Evolutionary conservation across 1,284 basidiomycete genomes (phyloP).

Genomic region (Cerioporus squamosus): DNA sequence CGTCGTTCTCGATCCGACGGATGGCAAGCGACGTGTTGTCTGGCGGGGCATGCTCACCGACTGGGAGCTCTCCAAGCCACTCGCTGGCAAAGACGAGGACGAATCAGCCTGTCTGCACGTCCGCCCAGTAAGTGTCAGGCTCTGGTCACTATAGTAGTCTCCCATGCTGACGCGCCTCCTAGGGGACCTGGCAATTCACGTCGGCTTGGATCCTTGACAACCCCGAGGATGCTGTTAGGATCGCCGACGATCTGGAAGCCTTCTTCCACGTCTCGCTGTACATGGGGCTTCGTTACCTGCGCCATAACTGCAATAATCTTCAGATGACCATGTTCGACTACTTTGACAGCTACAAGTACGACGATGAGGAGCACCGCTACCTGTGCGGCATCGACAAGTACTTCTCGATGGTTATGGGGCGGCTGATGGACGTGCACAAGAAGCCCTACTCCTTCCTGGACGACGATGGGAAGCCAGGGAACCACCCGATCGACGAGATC

Average conservation of each 20-base stretch:
- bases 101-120: slow-evolving; percentile 7
- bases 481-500: neutral
- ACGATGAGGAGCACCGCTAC: neutral
- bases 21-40: neutral
- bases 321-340: slow-evolving; percentile 7
- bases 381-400: neutral
- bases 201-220: neutral
- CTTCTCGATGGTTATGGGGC: neutral
- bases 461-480: too few relatives aligned
- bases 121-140: neutral
- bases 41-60: slow-evolving; percentile 18
- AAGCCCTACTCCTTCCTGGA: too few relatives aligned
- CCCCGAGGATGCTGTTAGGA: neutral
- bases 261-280: slow-evolving; percentile 18
- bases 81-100: neutral
- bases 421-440: too few relatives aligned
- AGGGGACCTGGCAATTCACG: slow-evolving; percentile 21
- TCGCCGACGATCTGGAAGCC: slow-evolving; percentile 16
- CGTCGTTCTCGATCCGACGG: neutral
- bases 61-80: slow-evolving; percentile 18
- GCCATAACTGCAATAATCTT: neutral
- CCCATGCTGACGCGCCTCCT: neutral
- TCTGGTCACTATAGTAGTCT: neutral
- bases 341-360: slow-evolving; percentile 5
- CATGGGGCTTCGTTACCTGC: slow-evolving; percentile 9